Percentiles rank a stretch among this genome's conserved stretches.
Conservation (phyloP, 2,329 filamentous ascomycete species). For the Phoma sp. region DNA sequence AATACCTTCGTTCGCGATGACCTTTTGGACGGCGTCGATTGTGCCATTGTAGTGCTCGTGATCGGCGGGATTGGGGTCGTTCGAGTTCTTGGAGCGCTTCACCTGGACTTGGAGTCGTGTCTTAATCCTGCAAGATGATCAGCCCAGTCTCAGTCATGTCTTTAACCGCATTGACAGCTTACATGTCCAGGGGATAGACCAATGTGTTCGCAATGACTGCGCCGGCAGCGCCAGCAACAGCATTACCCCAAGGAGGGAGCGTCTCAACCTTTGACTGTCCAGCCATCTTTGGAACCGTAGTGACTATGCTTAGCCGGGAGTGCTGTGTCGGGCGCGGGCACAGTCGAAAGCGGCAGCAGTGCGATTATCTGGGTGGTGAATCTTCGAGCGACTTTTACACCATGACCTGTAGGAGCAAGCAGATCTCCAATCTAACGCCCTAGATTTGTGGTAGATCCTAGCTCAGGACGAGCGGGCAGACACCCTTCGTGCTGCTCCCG, state of each 20-base stretch:
- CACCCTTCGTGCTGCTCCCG: conserved; percentile 25
- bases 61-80: conserved; percentile 50
- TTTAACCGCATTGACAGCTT: conserved; percentile 46
- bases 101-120: conserved; percentile 95
- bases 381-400: background rate
- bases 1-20: conserved; percentile 79
- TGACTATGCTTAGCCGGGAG: background rate
- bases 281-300: conserved; percentile 50
- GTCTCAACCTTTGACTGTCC: conserved; percentile 67
- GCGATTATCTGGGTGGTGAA: background rate
- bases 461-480: conserved; percentile 19
- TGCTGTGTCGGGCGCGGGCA: conserved; percentile 1
- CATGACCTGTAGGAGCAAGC: background rate
- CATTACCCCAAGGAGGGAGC: conserved; percentile 90
- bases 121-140: conserved; percentile 73
- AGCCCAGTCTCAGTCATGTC: conserved; percentile 1
- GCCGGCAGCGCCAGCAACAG: conserved; percentile 88
- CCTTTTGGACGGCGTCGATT: conserved; percentile 85
- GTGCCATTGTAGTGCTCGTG: conserved; percentile 83
- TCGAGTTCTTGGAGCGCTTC: conserved; percentile 60
- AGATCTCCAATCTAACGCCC: background rate
- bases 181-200: conserved; percentile 98
- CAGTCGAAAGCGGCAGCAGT: conserved; percentile 1
- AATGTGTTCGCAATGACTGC: conserved; percentile 93
- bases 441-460: conserved; percentile 4